Evolutionary conservation across 225 moss, liverwort and hornwort genomes (phyloP).

Genomic region (Takakia lepidozioides): DNA sequence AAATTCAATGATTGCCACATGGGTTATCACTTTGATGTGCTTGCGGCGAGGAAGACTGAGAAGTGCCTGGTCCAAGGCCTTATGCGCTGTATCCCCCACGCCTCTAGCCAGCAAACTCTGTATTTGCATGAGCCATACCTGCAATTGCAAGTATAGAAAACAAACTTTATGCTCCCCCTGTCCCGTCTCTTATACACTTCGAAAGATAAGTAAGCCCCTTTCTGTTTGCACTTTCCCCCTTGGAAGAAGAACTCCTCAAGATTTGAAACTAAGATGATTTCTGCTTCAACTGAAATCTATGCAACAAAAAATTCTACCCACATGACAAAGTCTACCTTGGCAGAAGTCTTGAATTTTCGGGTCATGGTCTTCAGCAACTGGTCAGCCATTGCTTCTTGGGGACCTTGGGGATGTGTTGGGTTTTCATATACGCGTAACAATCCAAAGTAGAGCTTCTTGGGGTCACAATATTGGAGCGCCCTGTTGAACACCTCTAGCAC

Average conservation of each 20-base stretch:
- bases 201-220: no score
- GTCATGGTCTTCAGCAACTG: conserved; percentile 82
- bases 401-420: conserved; percentile 55
- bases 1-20: conserved; percentile 83
- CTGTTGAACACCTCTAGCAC: conserved; percentile 72
- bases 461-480: conserved; percentile 75
- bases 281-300: no score
- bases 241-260: no score
- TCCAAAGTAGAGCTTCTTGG: conserved; percentile 81
- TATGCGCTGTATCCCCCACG: conserved; percentile 56
- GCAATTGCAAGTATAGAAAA: no score
- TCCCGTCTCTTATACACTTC: no score
- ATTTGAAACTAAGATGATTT: no score
- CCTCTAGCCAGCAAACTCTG: conserved; percentile 64
- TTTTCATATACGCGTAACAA: conserved; percentile 79
- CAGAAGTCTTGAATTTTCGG: conserved; percentile 86
- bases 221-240: no score
- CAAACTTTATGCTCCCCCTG: no score
- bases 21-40: conserved; percentile 86
- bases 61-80: conserved; percentile 71
- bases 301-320: no score
- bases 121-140: conserved; percentile 84
- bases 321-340: no score
- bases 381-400: conserved; percentile 63
- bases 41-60: conserved; percentile 79